Base-by-base conservation (phyloP, 305 asterid species). In the Plantago lanceolata region DNA sequence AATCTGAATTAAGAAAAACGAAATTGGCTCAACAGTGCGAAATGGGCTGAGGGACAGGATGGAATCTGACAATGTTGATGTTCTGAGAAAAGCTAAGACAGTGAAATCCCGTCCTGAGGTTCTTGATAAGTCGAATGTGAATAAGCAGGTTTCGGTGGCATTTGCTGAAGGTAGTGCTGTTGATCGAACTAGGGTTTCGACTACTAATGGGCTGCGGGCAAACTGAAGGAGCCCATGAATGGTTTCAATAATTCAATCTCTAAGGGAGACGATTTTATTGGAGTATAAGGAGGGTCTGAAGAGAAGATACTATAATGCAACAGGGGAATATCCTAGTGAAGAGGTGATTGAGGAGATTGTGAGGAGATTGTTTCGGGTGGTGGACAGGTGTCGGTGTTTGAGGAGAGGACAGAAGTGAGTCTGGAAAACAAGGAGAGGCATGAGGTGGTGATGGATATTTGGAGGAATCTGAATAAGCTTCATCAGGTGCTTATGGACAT, bases 401-500 rank as follows among this genome's bases (percentile, higher is more conserved):
- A 69, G 33, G 71, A 66, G 48, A 78, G 63, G 35, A 48, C 49
- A 8, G 94, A 75, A 12, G 16, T 56, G 73, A 47, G 77, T 59
- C 43, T 68, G 81, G 94, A 82, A 74, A 77, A 75, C 54, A 72
- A 68, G 57, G 96, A 88, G 78, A 88, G 85, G 70, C 93, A 86
- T 55, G 89, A 86, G 61, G 88, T 82, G 44, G 96, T 85, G 59
- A 85, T 89, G 90, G 98, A 92, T 33, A 83, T 88, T 5, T 85
- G 89, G 78, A 82, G 79, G 80, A 92, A 94, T 73, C 71, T 92
- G 86, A 86, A 82, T 33, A 89, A 80, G 78, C 98, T 89, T 66
- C 96, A 88, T 79, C 94, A 86, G 71, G 83, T 86, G 66, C 88
- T 86, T 78, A 92, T 91, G 29, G 96, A 92, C 65, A 83, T 92